These are phyloP conservation scores for Tritrichomonas foetus DNA, from an alignment of 208 protist genomes.

Conservation along the genomic window DNA sequence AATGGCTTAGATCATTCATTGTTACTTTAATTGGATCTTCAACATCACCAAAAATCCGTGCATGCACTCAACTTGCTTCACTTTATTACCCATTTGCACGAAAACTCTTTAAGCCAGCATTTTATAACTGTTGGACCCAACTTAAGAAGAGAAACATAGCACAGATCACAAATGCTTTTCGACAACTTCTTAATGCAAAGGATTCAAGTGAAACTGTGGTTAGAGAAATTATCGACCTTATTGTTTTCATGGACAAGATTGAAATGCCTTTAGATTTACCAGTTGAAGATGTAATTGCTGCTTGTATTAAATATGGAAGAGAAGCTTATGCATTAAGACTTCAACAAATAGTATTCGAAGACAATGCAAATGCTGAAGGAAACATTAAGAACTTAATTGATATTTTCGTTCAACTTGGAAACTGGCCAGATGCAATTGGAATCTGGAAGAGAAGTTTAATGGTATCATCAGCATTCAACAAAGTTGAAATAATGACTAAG, in stretches of 20 bases:
- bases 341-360: background rate
- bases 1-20: conserved; percentile 15
- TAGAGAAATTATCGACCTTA: background rate
- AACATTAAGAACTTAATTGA: background rate
- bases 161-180: background rate
- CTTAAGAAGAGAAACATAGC: background rate
- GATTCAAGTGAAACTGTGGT: background rate
- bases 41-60: background rate
- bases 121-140: background rate
- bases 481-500: background rate
- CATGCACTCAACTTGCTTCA: background rate
- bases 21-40: background rate
- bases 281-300: background rate
- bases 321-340: background rate
- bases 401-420: background rate
- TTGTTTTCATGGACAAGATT: background rate
- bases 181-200: background rate
- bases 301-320: background rate
- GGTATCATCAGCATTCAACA: background rate
- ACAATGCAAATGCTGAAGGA: no score
- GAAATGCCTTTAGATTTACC: background rate
- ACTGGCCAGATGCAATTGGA: background rate
- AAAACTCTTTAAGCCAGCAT: background rate
- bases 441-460: background rate
- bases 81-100: background rate